Evolutionary conservation across 768 basidiomycete species (phyloP).

Genomic region (Amanita brunnescens): DNA sequence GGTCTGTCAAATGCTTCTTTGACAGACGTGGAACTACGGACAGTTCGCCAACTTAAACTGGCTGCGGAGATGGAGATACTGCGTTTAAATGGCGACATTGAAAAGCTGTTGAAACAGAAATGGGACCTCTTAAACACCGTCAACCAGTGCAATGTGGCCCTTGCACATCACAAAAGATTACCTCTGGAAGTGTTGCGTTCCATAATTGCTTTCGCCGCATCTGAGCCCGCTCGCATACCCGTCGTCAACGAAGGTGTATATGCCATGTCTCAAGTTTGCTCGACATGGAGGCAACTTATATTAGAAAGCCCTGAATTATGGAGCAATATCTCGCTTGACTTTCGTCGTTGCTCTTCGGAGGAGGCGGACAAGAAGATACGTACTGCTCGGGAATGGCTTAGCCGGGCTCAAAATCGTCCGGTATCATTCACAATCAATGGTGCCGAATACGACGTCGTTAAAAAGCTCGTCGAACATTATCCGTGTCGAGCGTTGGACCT

Average conservation of each 20-base stretch:
- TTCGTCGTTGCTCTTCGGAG: neutral
- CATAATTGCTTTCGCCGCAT: neutral
- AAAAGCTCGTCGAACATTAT: neutral
- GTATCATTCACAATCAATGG: neutral
- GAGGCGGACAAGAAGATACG: neutral
- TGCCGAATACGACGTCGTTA: neutral
- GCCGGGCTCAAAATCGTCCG: neutral
- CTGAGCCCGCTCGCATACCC: neutral
- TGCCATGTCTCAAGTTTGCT: neutral
- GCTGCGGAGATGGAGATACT: no score
- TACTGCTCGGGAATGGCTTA: neutral
- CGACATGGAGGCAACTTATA: neutral
- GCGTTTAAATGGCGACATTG: no score
- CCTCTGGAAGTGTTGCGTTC: neutral
- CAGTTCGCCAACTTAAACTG: no score
- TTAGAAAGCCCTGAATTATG: neutral
- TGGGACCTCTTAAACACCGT: no score
- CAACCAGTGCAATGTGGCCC: neutral
- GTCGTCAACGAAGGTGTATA: neutral
- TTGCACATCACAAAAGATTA: neutral
- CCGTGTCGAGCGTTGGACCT: neutral
- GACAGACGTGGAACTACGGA: no score
- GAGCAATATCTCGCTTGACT: neutral
- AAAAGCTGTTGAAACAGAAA: no score
- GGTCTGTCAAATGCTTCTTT: no score